Evolutionary conservation across 257 asterid species (phyloP).

Genomic region (Nicotiana undulata): DNA sequence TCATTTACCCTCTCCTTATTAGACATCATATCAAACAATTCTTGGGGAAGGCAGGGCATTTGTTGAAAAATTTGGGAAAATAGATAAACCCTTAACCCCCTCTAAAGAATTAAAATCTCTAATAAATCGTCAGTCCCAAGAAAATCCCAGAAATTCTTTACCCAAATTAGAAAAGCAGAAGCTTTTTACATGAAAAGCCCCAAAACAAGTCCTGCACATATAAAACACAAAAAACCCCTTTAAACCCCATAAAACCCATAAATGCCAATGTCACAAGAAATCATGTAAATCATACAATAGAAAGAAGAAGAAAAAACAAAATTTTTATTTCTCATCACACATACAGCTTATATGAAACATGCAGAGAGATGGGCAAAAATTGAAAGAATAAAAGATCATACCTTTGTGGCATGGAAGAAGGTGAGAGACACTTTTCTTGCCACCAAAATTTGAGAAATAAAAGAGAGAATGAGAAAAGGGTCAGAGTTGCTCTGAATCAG

Average conservation of each 20-base stretch:
- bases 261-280: not conserved
- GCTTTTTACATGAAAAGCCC: conserved; percentile 8
- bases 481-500: conserved; percentile 5
- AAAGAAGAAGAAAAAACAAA: no score
- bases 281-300: not conserved
- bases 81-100: conserved; percentile 2
- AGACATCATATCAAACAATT: not conserved
- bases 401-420: conserved; percentile 26
- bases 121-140: conserved; percentile 7
- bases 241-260: conserved; percentile 4
- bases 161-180: not conserved
- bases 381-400: conserved; percentile 7
- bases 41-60: not conserved
- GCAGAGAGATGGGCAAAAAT: not conserved
- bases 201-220: conserved; percentile 17
- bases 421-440: not conserved
- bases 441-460: not conserved
- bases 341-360: not conserved
- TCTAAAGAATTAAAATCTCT: not conserved
- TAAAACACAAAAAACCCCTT: not conserved
- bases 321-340: not conserved
- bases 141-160: not conserved
- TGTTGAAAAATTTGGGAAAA: not conserved
- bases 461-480: not conserved
- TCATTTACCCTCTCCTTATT: not conserved